These are phyloP conservation scores for Epichloe sylvatica DNA, from an alignment of 2,329 filamentous ascomycete species.

Conservation along the genomic window DNA sequence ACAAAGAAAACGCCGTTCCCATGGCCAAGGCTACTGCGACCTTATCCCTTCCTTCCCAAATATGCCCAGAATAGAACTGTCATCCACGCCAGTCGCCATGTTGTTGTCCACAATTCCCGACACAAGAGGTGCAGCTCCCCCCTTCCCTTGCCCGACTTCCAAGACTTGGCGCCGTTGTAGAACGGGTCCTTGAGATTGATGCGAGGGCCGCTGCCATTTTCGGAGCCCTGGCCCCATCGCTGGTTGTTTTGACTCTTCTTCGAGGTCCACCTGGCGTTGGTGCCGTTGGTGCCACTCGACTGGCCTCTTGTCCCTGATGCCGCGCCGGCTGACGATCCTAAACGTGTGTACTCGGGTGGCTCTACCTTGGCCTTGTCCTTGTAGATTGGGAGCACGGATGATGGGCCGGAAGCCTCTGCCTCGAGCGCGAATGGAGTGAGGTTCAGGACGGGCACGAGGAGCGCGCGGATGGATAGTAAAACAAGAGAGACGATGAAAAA, in stretches of 20 bases:
- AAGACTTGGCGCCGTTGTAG: constrained; percentile 26
- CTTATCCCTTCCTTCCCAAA: constrained; percentile 48
- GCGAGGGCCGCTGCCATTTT: constrained; percentile 28
- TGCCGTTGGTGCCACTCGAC: constrained; percentile 11
- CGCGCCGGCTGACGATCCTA: constrained; percentile 3
- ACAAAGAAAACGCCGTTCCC: neutral
- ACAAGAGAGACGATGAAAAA: constrained; percentile 42
- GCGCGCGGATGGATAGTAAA: constrained; percentile 37
- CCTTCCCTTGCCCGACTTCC: constrained; percentile 14
- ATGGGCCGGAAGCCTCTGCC: constrained; percentile 15
- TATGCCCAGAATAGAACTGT: constrained; percentile 52
- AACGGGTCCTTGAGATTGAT: constrained; percentile 35
- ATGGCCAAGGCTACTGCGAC: neutral
- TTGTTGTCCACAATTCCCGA: constrained; percentile 46
- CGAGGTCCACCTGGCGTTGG: constrained; percentile 10
- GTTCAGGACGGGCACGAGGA: constrained; percentile 41
- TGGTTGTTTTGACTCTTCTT: constrained; percentile 15
- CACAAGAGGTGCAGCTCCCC: constrained; percentile 31
- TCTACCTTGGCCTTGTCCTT: constrained; percentile 43
- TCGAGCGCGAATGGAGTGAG: constrained; percentile 41
- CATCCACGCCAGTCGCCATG: constrained; percentile 50
- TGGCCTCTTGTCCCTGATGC: constrained; percentile 10
- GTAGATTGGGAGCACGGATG: constrained; percentile 27
- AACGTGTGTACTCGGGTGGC: constrained; percentile 14
- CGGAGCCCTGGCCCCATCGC: constrained; percentile 32